Conservation (phyloP, 1,139 yeast species). For the Sugiyamaella novakii region DNA sequence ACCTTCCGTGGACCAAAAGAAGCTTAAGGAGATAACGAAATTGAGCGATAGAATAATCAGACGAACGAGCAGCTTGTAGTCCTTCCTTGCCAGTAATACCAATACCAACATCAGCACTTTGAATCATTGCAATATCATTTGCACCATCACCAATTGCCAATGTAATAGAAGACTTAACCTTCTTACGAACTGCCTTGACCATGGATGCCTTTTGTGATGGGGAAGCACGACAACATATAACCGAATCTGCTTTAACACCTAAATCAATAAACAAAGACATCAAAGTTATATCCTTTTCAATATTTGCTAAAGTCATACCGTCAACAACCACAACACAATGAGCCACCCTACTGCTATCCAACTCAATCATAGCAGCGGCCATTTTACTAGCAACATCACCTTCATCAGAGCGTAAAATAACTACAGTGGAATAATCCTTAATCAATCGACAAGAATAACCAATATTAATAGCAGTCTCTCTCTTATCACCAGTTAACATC, state of each 20-base stretch:
- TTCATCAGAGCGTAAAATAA: slow-evolving; percentile 65
- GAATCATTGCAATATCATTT: slow-evolving; percentile 98
- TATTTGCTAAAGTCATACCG: slow-evolving; percentile 74
- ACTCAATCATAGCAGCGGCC: slow-evolving; percentile 56
- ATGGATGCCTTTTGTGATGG: slow-evolving; percentile 94
- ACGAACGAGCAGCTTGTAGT: slow-evolving; percentile 90
- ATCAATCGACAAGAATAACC: slow-evolving; percentile 93
- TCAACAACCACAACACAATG: slow-evolving; percentile 94
- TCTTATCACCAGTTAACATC: slow-evolving; percentile 98
- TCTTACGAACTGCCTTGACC: slow-evolving; percentile 73
- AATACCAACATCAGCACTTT: slow-evolving; percentile 95
- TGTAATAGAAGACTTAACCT: slow-evolving; percentile 70
- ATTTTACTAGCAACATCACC: slow-evolving; percentile 52
- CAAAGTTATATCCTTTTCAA: slow-evolving; percentile 71
- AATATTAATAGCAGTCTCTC: slow-evolving; percentile 96
- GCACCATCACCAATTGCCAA: slow-evolving; percentile 99
- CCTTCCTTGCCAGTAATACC: slow-evolving; percentile 98
- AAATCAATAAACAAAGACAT: slow-evolving; percentile 78
- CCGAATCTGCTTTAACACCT: slow-evolving; percentile 86
- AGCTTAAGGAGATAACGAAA: slow-evolving; percentile 81
- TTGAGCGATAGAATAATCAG: slow-evolving; percentile 95
- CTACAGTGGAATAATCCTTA: slow-evolving; percentile 87
- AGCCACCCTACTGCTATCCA: slow-evolving; percentile 65
- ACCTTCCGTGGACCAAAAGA: slow-evolving; percentile 90
- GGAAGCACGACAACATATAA: slow-evolving; percentile 92